These are phyloP conservation scores for Globisporangium nunn DNA, from an alignment of 352 stramenopile species.

Conservation along the genomic window DNA sequence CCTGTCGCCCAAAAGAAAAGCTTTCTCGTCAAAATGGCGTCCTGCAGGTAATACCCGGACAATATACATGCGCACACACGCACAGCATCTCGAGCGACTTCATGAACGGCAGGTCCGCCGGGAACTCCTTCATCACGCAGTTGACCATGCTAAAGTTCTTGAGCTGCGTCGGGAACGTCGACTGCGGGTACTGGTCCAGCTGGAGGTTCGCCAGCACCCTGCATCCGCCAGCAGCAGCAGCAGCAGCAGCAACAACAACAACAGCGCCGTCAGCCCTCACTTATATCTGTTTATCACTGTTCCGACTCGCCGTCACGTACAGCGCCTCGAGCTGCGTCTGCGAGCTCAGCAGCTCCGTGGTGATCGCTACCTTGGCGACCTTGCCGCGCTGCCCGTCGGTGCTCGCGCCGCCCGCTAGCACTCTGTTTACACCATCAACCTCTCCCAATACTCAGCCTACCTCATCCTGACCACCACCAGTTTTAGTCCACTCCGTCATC, in stretches of 20 bases:
- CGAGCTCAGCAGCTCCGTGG: constrained; percentile 20
- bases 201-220: constrained; percentile 51
- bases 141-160: constrained; percentile 55
- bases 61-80: constrained; percentile 9
- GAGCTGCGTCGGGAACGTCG: constrained; percentile 39
- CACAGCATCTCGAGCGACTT: constrained; percentile 42
- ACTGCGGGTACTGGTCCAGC: constrained; percentile 32
- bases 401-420: constrained; percentile 42
- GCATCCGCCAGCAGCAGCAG: not conserved
- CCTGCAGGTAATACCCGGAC: constrained; percentile 3
- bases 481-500: too few species aligned
- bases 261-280: too few species aligned
- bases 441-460: not conserved
- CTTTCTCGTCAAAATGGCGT: too few species aligned
- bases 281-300: too few species aligned
- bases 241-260: too few species aligned
- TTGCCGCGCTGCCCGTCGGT: constrained; percentile 32
- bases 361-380: constrained; percentile 31
- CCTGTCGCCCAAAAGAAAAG: too few species aligned
- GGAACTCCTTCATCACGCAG: constrained; percentile 43
- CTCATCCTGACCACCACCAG: not conserved
- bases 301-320: constrained; percentile 22
- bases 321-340: constrained; percentile 33
- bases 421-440: constrained; percentile 21
- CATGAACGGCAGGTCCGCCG: constrained; percentile 45